phyloP scores from a whole-genome alignment of 2,329 filamentous ascomycete species.

The Pseudogymnoascus sp. region DNA sequence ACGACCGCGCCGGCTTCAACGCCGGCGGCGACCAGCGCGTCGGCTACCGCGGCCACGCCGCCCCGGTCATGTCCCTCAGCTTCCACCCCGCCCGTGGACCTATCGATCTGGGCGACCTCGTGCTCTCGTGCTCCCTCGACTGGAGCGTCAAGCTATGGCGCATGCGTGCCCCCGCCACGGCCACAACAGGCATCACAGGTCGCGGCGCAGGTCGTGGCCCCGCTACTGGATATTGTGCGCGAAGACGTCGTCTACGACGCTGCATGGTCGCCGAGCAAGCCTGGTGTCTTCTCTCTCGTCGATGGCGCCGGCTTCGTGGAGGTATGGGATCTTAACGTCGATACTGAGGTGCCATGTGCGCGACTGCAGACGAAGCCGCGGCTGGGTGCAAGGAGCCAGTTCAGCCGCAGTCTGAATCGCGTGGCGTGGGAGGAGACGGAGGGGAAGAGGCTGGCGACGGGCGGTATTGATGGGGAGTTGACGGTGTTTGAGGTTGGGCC shows the following conservation, averaged over 20 bases:
- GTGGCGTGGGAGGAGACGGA: constrained; percentile 89
- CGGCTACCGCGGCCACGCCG: constrained; percentile 82
- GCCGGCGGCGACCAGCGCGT: constrained; percentile 87
- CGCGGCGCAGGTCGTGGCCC: constrained; percentile 52
- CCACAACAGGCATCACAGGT: constrained; percentile 44
- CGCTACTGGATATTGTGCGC: constrained; percentile 81
- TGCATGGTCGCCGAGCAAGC: constrained; percentile 89
- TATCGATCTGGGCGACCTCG: constrained; percentile 87
- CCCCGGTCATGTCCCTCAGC: constrained; percentile 90
- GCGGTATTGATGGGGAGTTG: constrained; percentile 83
- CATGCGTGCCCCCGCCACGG: constrained; percentile 71
- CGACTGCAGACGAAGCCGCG: constrained; percentile 65
- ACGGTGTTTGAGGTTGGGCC: constrained; percentile 88
- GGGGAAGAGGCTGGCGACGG: constrained; percentile 79
- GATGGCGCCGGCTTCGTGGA: constrained; percentile 90
- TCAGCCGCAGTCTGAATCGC: constrained; percentile 87
- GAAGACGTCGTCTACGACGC: constrained; percentile 98
- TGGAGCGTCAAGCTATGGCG: constrained; percentile 99
- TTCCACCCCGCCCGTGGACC: constrained; percentile 92
- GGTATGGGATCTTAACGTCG: constrained; percentile 88
- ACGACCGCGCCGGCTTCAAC: constrained; percentile 95
- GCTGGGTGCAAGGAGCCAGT: constrained; percentile 50
- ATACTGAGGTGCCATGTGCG: constrained; percentile 86
- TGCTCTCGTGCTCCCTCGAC: constrained; percentile 86
- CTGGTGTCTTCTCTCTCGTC: constrained; percentile 88